Percentiles rank a stretch among this genome's conserved stretches.
Evolutionary conservation across 2,329 filamentous ascomycete species (phyloP).

Genomic region (Cladophialophora bantiana): DNA sequence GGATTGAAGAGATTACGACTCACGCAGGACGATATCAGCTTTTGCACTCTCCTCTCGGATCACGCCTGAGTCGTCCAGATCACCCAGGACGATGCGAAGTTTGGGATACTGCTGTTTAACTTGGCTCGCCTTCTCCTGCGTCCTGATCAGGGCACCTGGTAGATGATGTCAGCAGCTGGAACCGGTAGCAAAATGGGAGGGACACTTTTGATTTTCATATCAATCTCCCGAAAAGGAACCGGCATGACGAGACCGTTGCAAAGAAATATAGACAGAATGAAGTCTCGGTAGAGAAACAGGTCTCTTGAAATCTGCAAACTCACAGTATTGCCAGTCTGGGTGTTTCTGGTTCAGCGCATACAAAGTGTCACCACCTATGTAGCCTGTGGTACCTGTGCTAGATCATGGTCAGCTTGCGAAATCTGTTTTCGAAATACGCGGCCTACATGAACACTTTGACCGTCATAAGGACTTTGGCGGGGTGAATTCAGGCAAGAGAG

Average conservation of each 20-base stretch:
- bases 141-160: conserved; percentile 49
- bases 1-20: conserved; percentile 37
- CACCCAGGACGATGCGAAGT: conserved; percentile 51
- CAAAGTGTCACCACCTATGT: conserved; percentile 61
- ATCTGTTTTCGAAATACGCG: not conserved
- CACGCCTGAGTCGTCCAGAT: conserved; percentile 50
- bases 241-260: not conserved
- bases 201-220: not conserved
- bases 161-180: conserved; percentile 14
- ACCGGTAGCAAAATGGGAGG: not conserved
- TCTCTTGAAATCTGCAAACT: conserved; percentile 11
- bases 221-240: not conserved
- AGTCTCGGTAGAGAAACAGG: not conserved
- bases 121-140: conserved; percentile 50
- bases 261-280: not conserved
- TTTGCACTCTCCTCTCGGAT: conserved; percentile 54
- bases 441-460: conserved; percentile 16
- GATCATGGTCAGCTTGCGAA: conserved; percentile 12
- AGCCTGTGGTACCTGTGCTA: conserved; percentile 59
- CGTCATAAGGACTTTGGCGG: not conserved
- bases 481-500: too few species aligned
- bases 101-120: conserved; percentile 50
- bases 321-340: conserved; percentile 54
- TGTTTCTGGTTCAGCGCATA: conserved; percentile 53
- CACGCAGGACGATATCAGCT: conserved; percentile 56